phyloP scores from a whole-genome alignment of 2,329 filamentous ascomycete species.

The Venturia asperata region DNA sequence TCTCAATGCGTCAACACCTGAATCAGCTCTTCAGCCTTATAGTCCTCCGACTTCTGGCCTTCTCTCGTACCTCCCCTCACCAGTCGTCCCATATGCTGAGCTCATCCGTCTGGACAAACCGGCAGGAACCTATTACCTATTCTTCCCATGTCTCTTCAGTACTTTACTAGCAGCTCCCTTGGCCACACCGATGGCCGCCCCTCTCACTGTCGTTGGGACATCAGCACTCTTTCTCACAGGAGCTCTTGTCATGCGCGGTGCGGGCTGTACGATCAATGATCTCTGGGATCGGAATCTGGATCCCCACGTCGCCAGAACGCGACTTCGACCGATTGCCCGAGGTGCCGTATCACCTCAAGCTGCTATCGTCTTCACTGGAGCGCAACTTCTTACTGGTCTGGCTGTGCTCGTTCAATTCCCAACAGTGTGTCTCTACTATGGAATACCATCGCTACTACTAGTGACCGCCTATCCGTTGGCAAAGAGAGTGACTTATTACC shows the following conservation, averaged over 20 bases:
- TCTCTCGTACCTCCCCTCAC: slow-evolving; percentile 59
- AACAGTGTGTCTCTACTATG: slow-evolving; percentile 63
- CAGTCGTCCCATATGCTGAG: slow-evolving; percentile 74
- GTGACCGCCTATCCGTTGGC: slow-evolving; percentile 74
- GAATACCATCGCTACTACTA: slow-evolving; percentile 64
- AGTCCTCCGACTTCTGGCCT: slow-evolving; percentile 63
- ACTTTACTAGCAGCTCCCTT: slow-evolving; percentile 72
- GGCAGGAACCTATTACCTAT: slow-evolving; percentile 75
- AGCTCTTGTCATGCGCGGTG: slow-evolving; percentile 77
- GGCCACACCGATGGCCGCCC: slow-evolving; percentile 52
- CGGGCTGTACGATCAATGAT: slow-evolving; percentile 84
- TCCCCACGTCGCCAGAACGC: slow-evolving; percentile 67
- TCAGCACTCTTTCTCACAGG: slow-evolving; percentile 64
- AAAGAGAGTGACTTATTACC: slow-evolving; percentile 82
- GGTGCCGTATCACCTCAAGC: slow-evolving; percentile 65
- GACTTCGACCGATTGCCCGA: slow-evolving; percentile 71
- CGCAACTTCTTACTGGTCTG: slow-evolving; percentile 65
- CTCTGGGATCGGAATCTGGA: slow-evolving; percentile 86
- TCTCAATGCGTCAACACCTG: neutral
- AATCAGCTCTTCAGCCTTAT: slow-evolving; percentile 39
- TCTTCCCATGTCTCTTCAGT: slow-evolving; percentile 78
- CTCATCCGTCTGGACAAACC: slow-evolving; percentile 76
- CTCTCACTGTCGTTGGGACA: slow-evolving; percentile 56
- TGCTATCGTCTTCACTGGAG: slow-evolving; percentile 67
- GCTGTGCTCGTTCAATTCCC: slow-evolving; percentile 72